Conservation (phyloP, 441 rosid species). For the Geranium incanum region DNA sequence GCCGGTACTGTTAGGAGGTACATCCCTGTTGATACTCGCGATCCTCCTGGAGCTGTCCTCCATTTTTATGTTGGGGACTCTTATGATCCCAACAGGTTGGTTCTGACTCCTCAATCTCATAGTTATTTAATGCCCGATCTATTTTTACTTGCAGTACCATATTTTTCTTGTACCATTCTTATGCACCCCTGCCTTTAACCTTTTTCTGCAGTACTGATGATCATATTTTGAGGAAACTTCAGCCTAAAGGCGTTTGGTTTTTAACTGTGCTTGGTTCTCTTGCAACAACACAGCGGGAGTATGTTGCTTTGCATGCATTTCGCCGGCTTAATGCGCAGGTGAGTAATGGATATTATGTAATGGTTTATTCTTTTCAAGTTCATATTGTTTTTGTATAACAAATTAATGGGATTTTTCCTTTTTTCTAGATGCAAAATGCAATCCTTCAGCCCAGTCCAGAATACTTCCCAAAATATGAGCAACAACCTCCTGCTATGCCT, state of each 20-base stretch:
- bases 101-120: conserved; percentile 11
- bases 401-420: conserved; percentile 18
- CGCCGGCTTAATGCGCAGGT: conserved; percentile 94
- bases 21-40: conserved; percentile 86
- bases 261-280: conserved; percentile 93
- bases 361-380: conserved; percentile 12
- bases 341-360: conserved; percentile 5
- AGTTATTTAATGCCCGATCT: not conserved
- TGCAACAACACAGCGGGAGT: conserved; percentile 97
- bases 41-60: conserved; percentile 89
- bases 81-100: conserved; percentile 55
- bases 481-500: conserved; percentile 83
- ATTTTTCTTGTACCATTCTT: not conserved
- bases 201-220: conserved; percentile 58
- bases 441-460: conserved; percentile 89
- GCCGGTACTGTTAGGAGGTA: conserved; percentile 92
- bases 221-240: conserved; percentile 82
- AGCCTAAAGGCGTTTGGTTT: conserved; percentile 71
- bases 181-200: not conserved
- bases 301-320: conserved; percentile 95
- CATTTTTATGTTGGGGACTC: conserved; percentile 92
- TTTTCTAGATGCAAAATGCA: conserved; percentile 86
- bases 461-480: conserved; percentile 87
- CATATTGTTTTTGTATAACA: conserved; percentile 11
- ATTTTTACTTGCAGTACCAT: not conserved